Evolutionary conservation across 2,329 filamentous ascomycete genomes (phyloP), one percentile per base, ranked within the genome.

Genomic region (Daldinia sp.): DNA sequence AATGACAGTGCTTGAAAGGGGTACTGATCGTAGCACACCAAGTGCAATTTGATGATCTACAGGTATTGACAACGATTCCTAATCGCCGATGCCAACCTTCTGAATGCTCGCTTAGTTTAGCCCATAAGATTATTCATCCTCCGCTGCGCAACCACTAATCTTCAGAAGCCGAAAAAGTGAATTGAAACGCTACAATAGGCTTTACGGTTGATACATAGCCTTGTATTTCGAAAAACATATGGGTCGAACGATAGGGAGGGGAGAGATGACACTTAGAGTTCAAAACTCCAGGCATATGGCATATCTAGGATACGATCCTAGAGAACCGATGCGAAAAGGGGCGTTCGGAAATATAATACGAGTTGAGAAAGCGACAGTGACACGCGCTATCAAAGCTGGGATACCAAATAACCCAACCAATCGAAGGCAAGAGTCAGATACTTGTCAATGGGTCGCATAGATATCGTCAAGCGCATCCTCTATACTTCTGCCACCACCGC

Each of bases 361-460:
- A 54, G 53, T 51, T 48, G 53, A 50, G 52, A 64, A 37, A 32
- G 21, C 41, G 30, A 23, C 11, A 21, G 11, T 17, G 37, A 45
- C 37, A 30, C 30, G 29, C 32, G 30, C 23, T 51, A 53, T 37
- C 54, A 58, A 58, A 48, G 53, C 32, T 50, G 29, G 19, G 15
- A 43, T 62, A 32, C 43, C 13, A 19, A 51, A 58, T 37, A 43
- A 55, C 50, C 27, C 35, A 27, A 50, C 17, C 35, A 56, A 48
- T 52, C 34, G 50, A 49, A 25, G 47, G 19, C 10, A 35, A 9
- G 21, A 34, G 19, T 41, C 37, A 2, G 21, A 47, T 32, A 15
- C 43, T 35, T 27, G 23, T 65, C 57, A 66, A 58, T 63, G 48
- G 25, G 47, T 45, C 48, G 27, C 32, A 49, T 57, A 64, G 13